Evolutionary conservation across 805 yeast species (phyloP).

Genomic region (Metschnikowia henanensis): DNA sequence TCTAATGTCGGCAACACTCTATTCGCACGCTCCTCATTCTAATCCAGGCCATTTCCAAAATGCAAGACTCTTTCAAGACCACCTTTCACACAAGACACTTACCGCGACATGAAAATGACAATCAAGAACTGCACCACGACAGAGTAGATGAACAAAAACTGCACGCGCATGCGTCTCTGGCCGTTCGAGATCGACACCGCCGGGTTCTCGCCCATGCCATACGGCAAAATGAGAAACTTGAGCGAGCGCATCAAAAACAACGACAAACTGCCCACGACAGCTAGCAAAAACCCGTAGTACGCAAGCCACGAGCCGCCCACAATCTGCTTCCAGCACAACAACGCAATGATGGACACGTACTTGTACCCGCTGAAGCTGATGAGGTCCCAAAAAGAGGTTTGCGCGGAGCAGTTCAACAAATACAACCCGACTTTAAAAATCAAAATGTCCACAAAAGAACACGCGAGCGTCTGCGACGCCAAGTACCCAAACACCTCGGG

Average conservation of each 20-base stretch:
- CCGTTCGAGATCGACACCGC: constrained; percentile 62
- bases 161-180: constrained; percentile 78
- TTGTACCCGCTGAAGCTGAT: constrained; percentile 92
- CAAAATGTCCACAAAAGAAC: constrained; percentile 71
- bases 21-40: too few species aligned
- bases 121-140: constrained; percentile 75
- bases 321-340: constrained; percentile 51
- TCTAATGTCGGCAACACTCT: too few species aligned
- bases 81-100: too few species aligned
- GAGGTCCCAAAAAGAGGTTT: constrained; percentile 68
- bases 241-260: constrained; percentile 69
- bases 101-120: constrained; percentile 62
- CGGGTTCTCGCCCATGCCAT: constrained; percentile 37
- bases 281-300: constrained; percentile 35
- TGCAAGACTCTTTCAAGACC: too few species aligned
- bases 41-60: too few species aligned
- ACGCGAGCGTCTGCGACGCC: constrained; percentile 83
- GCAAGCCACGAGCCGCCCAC: constrained; percentile 33
- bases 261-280: constrained; percentile 46
- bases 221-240: constrained; percentile 65
- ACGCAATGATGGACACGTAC: constrained; percentile 74
- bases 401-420: constrained; percentile 67
- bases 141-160: constrained; percentile 82
- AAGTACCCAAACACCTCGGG: constrained; percentile 90
- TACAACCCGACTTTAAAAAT: constrained; percentile 82